These are phyloP conservation scores for Moricandia moricandioides DNA, from an alignment of 345 rosid species.

Conservation along the genomic window DNA sequence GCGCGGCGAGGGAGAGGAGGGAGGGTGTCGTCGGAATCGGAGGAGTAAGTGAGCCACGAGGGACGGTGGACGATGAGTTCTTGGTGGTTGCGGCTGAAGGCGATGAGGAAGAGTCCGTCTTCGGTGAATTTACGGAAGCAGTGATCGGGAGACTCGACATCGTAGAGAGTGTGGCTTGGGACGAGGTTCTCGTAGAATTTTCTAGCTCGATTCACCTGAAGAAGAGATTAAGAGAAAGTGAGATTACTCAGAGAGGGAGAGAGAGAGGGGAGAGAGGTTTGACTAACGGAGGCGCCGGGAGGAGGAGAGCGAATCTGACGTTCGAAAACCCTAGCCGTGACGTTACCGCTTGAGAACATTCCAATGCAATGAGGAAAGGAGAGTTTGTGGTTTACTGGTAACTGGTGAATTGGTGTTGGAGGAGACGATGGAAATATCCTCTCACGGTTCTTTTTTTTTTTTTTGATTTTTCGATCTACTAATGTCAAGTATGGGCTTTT, in stretches of 20 bases:
- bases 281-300: constrained; percentile 63
- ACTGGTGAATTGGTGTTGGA: constrained; percentile 15
- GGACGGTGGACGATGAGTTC: constrained; percentile 92
- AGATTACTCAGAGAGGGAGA: neutral
- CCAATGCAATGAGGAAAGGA: neutral
- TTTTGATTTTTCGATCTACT: neutral
- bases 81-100: constrained; percentile 79
- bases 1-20: constrained; percentile 64
- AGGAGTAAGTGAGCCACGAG: constrained; percentile 72
- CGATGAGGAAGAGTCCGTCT: constrained; percentile 88
- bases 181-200: constrained; percentile 89
- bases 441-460: neutral
- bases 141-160: constrained; percentile 84
- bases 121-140: constrained; percentile 92
- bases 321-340: constrained; percentile 77
- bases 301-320: constrained; percentile 71
- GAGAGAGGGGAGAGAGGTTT: constrained; percentile 24
- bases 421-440: constrained; percentile 1
- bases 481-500: neutral
- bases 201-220: constrained; percentile 78
- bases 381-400: constrained; percentile 16
- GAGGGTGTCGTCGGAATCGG: constrained; percentile 28
- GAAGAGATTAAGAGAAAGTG: neutral
- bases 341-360: constrained; percentile 68
- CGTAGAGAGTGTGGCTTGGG: constrained; percentile 78